phyloP scores from a whole-genome alignment of 805 yeast genomes.

The Alloascoidea africana region DNA sequence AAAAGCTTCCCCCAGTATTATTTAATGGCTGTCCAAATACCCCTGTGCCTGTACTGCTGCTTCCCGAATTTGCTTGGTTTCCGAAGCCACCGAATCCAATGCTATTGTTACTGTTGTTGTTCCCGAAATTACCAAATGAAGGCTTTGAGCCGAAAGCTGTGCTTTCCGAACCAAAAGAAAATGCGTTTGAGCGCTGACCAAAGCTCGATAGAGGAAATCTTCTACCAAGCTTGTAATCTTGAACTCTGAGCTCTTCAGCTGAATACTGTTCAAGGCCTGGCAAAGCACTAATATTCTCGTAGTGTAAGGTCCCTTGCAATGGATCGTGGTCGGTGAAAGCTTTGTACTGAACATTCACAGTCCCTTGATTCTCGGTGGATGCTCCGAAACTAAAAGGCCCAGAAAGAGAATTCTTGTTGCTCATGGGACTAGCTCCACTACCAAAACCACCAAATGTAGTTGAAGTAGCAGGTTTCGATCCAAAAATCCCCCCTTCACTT shows the following conservation, averaged over 20 bases:
- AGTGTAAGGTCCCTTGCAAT: constrained; percentile 21
- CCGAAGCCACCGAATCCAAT: constrained; percentile 9
- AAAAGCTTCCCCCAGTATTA: constrained; percentile 11
- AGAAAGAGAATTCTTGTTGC: constrained; percentile 13
- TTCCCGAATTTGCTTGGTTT: not conserved
- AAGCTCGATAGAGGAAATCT: constrained; percentile 17
- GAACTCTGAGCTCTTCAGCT: constrained; percentile 76
- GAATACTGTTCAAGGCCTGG: constrained; percentile 77
- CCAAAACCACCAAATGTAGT: no score
- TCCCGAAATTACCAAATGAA: constrained; percentile 15
- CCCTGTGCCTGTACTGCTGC: not conserved
- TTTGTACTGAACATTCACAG: constrained; percentile 55
- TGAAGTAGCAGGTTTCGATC: constrained; percentile 13
- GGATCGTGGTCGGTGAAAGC: constrained; percentile 59
- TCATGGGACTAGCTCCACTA: constrained; percentile 12
- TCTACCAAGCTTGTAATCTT: constrained; percentile 71
- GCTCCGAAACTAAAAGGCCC: constrained; percentile 18
- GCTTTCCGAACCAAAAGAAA: constrained; percentile 15
- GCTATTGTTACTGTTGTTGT: constrained; percentile 5
- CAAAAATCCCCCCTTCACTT: constrained; percentile 15
- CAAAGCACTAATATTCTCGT: constrained; percentile 73
- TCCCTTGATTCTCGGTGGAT: constrained; percentile 38
- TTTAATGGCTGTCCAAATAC: constrained; percentile 7
- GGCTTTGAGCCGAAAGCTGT: constrained; percentile 25
- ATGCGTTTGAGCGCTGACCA: constrained; percentile 13